Percentiles rank a stretch among this genome's conserved stretches.
Evolutionary conservation across 768 basidiomycete species (phyloP).

Genomic region (Lyophyllum decastes): DNA sequence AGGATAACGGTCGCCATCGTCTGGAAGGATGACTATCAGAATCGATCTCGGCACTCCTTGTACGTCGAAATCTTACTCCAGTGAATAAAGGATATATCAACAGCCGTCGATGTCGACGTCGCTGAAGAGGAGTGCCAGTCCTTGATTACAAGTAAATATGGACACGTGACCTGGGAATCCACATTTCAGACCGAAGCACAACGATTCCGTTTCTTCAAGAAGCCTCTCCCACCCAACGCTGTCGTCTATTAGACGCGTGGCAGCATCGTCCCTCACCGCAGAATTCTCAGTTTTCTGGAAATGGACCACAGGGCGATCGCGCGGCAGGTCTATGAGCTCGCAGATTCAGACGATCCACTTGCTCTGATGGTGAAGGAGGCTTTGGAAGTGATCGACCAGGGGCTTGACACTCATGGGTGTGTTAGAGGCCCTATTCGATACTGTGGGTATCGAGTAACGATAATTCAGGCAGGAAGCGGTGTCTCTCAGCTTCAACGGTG

Average conservation of each 20-base stretch:
- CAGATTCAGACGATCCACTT: slow-evolving; percentile 54
- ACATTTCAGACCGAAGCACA: slow-evolving; percentile 2
- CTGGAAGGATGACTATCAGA: slow-evolving; percentile 2
- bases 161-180: slow-evolving; percentile 13
- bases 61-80: background rate
- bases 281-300: background rate
- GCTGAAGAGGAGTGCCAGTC: background rate
- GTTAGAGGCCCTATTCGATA: slow-evolving; percentile 33
- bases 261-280: background rate
- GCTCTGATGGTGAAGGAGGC: slow-evolving; percentile 74
- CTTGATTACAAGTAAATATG: background rate
- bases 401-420: slow-evolving; percentile 80
- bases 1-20: slow-evolving; percentile 56
- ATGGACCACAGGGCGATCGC: slow-evolving; percentile 59
- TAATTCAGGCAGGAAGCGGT: slow-evolving; percentile 59
- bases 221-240: background rate
- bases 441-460: slow-evolving; percentile 17
- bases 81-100: background rate
- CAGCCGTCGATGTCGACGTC: background rate
- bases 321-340: slow-evolving; percentile 61
- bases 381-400: slow-evolving; percentile 75
- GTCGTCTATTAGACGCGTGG: background rate
- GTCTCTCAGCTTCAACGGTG: slow-evolving; percentile 96
- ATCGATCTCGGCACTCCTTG: background rate
- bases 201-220: background rate